Evolutionary conservation across 164 flowering plant species (phyloP).

Genomic region (Chimonanthus salicifolius): DNA sequence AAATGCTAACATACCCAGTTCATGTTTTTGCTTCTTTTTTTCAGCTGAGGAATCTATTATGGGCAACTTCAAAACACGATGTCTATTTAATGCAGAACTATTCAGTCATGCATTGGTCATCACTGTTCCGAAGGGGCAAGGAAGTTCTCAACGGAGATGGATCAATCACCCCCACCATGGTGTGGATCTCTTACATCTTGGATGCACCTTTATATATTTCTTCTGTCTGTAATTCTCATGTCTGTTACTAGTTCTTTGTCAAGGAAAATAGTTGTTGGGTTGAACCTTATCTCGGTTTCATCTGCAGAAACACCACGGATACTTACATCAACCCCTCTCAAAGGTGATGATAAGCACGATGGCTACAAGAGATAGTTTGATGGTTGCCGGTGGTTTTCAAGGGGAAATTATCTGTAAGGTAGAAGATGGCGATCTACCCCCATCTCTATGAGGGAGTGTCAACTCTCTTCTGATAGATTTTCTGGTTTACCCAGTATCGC

Average conservation of each 20-base stretch:
- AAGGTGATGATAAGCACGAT: conserved; percentile 85
- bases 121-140: conserved; percentile 49
- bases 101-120: conserved; percentile 89
- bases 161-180: conserved; percentile 53
- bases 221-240: neutral
- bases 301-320: conserved; percentile 46
- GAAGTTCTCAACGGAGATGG: conserved; percentile 79
- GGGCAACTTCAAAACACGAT: conserved; percentile 91
- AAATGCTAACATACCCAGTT: too few species aligned
- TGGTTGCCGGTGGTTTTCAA: conserved; percentile 87
- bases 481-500: conserved; percentile 37
- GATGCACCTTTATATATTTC: neutral
- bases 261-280: too few species aligned
- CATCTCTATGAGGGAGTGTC: neutral
- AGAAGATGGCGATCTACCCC: conserved; percentile 1
- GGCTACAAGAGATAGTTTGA: conserved; percentile 64
- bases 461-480: neutral
- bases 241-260: neutral
- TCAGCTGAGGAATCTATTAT: conserved; percentile 82
- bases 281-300: too few species aligned
- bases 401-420: conserved; percentile 97
- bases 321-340: conserved; percentile 57
- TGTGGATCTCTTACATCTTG: conserved; percentile 16
- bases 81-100: conserved; percentile 83
- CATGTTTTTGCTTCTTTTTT: conserved; percentile 14